phyloP scores from a whole-genome alignment of 768 basidiomycete genomes.

The Boletus huronensis region DNA sequence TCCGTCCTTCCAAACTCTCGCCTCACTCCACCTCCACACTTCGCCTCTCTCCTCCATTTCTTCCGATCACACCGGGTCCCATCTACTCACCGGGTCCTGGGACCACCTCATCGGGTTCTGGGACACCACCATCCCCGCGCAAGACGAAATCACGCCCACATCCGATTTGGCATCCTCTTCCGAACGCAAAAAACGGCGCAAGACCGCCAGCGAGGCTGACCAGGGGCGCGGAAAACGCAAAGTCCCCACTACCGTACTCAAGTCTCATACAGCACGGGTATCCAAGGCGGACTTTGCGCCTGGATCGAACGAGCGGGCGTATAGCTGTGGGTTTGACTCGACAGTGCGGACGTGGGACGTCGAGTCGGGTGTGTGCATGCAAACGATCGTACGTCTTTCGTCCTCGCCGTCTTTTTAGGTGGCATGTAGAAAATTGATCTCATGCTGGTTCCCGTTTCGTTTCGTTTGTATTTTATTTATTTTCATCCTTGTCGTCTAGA shows the following conservation, averaged over 20 bases:
- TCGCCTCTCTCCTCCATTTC: constrained; percentile 64
- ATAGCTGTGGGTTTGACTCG: constrained; percentile 73
- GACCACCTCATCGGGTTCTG: constrained; percentile 83
- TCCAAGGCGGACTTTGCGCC: constrained; percentile 63
- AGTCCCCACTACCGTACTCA: constrained; percentile 60
- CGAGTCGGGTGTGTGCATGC: constrained; percentile 65
- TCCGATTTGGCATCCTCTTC: neutral
- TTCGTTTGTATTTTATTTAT: too few species aligned
- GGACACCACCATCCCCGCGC: constrained; percentile 57
- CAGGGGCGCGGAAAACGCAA: constrained; percentile 46
- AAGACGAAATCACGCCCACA: constrained; percentile 53
- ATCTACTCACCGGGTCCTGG: constrained; percentile 83
- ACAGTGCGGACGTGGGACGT: constrained; percentile 88
- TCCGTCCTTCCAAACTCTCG: constrained; percentile 28
- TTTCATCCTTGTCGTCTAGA: constrained; percentile 35
- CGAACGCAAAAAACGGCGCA: constrained; percentile 60
- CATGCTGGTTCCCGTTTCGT: too few species aligned
- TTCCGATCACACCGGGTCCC: constrained; percentile 49
- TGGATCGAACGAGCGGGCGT: constrained; percentile 22
- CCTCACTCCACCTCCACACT: constrained; percentile 82
- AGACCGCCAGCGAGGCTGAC: constrained; percentile 37
- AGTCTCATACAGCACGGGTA: constrained; percentile 80
- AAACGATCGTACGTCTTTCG: constrained; percentile 53
- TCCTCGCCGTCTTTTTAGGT: neutral
- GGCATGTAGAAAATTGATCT: too few species aligned